Conservation (phyloP, 106 monocot genomes). For the Cymbidium sinense region DNA sequence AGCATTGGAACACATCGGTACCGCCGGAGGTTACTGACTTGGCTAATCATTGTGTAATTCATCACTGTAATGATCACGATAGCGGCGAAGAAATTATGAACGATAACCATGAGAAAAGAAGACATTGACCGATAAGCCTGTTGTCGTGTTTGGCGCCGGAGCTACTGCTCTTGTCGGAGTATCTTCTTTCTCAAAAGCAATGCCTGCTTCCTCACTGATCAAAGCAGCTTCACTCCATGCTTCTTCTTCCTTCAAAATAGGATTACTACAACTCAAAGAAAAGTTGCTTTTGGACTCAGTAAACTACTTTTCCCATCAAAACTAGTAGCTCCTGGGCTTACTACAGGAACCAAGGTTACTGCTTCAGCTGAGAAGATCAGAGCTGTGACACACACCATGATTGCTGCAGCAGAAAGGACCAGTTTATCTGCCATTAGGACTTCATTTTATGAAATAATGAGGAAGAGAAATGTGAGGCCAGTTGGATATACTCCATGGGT, state of each 20-base stretch:
- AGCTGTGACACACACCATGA: conserved; percentile 54
- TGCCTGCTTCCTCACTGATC: conserved; percentile 56
- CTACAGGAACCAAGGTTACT: conserved; percentile 32
- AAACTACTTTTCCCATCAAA: conserved; percentile 62
- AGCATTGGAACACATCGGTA: conserved; percentile 70
- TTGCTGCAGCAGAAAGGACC: conserved; percentile 58
- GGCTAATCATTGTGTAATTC: conserved; percentile 28
- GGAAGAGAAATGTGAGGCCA: conserved; percentile 27
- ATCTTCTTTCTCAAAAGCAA: conserved; percentile 68
- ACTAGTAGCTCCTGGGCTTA: conserved; percentile 29
- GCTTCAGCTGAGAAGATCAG: conserved; percentile 82
- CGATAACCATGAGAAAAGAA: conserved; percentile 28
- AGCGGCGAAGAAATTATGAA: conserved; percentile 4
- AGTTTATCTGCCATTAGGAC: conserved; percentile 79
- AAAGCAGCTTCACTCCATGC: conserved; percentile 42
- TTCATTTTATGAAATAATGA: conserved; percentile 88
- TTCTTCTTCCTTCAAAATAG: conserved; percentile 28
- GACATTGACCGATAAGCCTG: conserved; percentile 45
- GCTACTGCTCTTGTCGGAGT: conserved; percentile 73
- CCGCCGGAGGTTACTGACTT: conserved; percentile 47
- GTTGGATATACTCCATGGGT: conserved; percentile 52
- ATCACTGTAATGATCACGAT: conserved; percentile 13
- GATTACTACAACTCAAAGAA: conserved; percentile 61
- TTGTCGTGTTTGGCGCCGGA: conserved; percentile 79
- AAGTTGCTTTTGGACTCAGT: conserved; percentile 39